Percentiles rank a stretch among this genome's conserved stretches.
Evolutionary conservation across 306 rosid genomes (phyloP).

Genomic region (Senna siamea): DNA sequence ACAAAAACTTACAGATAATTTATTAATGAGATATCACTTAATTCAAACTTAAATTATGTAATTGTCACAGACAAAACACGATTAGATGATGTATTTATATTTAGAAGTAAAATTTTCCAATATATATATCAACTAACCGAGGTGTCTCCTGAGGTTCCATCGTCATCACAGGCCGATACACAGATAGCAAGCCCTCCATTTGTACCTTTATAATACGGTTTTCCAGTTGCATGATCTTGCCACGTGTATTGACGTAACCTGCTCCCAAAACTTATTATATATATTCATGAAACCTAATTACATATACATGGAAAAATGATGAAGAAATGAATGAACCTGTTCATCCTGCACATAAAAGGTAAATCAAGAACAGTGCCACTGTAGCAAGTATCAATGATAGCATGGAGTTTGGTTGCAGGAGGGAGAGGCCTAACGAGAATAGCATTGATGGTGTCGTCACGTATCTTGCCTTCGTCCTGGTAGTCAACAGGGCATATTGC

Average conservation of each 20-base stretch:
- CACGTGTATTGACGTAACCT: not conserved
- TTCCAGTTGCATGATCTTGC: constrained; percentile 3
- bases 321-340: constrained; percentile 36
- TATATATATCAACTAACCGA: constrained; percentile 37
- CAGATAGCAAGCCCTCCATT: constrained; percentile 28
- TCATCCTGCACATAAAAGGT: constrained; percentile 53
- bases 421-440: constrained; percentile 55
- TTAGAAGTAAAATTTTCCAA: too few relatives aligned
- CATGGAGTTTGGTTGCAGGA: constrained; percentile 54
- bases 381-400: constrained; percentile 55
- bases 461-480: constrained; percentile 47
- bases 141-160: constrained; percentile 21
- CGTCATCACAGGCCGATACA: constrained; percentile 30
- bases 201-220: constrained; percentile 25
- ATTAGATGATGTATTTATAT: too few relatives aligned
- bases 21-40: too few relatives aligned
- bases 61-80: too few relatives aligned
- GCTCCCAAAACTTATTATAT: not conserved
- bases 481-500: constrained; percentile 57
- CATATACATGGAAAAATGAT: not conserved
- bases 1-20: too few relatives aligned
- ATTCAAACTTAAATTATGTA: too few relatives aligned
- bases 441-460: constrained; percentile 53
- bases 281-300: not conserved
- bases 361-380: constrained; percentile 61